These are phyloP conservation scores for Scutellaria barbata DNA, from an alignment of 257 asterid genomes.

Conservation along the genomic window DNA sequence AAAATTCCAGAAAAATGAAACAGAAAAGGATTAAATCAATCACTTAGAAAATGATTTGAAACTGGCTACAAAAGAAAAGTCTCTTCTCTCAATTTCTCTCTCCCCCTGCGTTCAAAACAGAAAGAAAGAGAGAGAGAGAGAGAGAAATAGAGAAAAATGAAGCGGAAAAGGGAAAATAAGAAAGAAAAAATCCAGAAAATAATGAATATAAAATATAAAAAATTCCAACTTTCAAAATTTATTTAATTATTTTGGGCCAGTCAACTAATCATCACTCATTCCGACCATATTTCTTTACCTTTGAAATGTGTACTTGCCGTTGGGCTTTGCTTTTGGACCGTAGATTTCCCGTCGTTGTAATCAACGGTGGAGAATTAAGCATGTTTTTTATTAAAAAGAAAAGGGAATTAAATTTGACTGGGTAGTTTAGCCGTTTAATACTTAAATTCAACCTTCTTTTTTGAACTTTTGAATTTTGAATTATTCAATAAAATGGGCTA, in stretches of 20 bases:
- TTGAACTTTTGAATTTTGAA: constrained; percentile 15
- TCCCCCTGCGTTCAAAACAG: constrained; percentile 37
- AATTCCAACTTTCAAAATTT: neutral
- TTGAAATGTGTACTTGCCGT: constrained; percentile 34
- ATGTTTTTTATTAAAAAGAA: neutral
- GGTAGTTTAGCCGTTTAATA: neutral
- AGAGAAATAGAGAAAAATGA: constrained; percentile 6
- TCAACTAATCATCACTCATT: constrained; percentile 48
- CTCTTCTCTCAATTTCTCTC: neutral
- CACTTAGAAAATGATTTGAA: neutral
- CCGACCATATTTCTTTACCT: constrained; percentile 45
- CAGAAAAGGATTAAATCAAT: constrained; percentile 18
- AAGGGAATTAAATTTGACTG: constrained; percentile 19
- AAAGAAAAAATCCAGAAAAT: constrained; percentile 19
- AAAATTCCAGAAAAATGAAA: constrained; percentile 30
- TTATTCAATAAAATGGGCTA: neutral
- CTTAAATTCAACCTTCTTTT: constrained; percentile 13
- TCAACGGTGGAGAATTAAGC: constrained; percentile 34
- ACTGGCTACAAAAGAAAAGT: neutral
- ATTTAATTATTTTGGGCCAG: constrained; percentile 16
- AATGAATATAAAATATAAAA: neutral
- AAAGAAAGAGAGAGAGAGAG: constrained; percentile 21
- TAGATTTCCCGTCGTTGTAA: constrained; percentile 16
- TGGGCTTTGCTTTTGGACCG: constrained; percentile 30
- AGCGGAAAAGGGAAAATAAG: constrained; percentile 17